Evolutionary conservation across 352 stramenopile genomes (phyloP), one percentile per base, ranked within the genome.

Genomic region (Phytophthora ohioensis): DNA sequence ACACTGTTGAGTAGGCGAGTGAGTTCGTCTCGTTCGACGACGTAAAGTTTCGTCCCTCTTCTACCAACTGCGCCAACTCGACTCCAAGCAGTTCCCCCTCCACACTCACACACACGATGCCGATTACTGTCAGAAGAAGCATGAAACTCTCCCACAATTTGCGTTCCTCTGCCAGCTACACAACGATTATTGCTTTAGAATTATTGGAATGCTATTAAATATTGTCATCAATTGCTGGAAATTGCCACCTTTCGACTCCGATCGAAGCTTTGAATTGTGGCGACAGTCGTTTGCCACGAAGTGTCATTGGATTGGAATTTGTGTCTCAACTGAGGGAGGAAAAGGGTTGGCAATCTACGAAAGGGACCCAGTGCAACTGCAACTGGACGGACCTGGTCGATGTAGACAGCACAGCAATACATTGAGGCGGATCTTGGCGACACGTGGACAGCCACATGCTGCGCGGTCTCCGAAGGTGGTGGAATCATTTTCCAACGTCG

Each of bases 1-100:
- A 82, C 13, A 61, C 30, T 9, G 38, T 57, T 0, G 67, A 76
- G 35, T 69, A 73, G 30, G 48, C 39, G 9, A 80, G 64, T 11
- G 58, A 64, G 15, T 64, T 13, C 15, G 48, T 47, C 42, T 57
- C 62, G 30, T 27, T 9, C 9, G 57, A 54, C 30, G 62, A 69
- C 4, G 53, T 41, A 69, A 57, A 57, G 3, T 49, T 8, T 43
- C 46, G 46, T 15, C 62, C n/a, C 12, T 70, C 53, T 10, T 70
- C 34, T 38, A 68, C 36, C 27, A 71, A 52, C 5, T 61, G 42
- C 9, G 73, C 69, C 53, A 80, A 27, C 38, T 83, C 69, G n/a
- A 55, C 59, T 68, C 82, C 86, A 17, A 88, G 64, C 12, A 85
- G 53, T 51, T 90, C 82, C 47, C 82, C 85, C 57, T 90, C 82